Evolutionary conservation across 2,329 filamentous ascomycete species (phyloP).

Genomic region (Penicillium fuscoglaucum): DNA sequence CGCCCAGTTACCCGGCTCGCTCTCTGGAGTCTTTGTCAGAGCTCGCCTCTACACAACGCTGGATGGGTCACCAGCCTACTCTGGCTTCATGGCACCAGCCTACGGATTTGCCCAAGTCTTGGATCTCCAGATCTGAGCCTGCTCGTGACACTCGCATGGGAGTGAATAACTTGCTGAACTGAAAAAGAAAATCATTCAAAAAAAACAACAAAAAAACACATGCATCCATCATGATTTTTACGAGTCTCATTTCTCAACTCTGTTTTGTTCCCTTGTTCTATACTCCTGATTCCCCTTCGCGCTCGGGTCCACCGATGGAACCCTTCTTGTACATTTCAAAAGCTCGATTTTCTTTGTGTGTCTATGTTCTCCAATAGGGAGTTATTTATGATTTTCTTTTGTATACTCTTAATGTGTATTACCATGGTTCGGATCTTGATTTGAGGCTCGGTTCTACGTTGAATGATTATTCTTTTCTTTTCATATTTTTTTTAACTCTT

Average conservation of each 20-base stretch:
- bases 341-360: conserved; percentile 12
- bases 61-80: conserved; percentile 31
- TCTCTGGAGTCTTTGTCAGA: conserved; percentile 30
- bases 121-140: conserved; percentile 25
- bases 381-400: conserved; percentile 18
- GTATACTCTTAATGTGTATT: conserved; percentile 31
- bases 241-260: conserved; percentile 24
- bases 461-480: conserved; percentile 1
- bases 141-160: conserved; percentile 44
- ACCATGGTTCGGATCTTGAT: conserved; percentile 22
- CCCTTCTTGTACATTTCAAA: conserved; percentile 25
- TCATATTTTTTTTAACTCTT: background rate
- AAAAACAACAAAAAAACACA: background rate
- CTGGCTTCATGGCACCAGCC: conserved; percentile 31
- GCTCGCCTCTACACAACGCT: conserved; percentile 27
- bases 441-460: background rate
- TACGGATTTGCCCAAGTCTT: conserved; percentile 29
- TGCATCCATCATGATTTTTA: conserved; percentile 17
- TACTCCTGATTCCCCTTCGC: conserved; percentile 21
- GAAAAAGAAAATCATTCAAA: conserved; percentile 12
- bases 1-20: conserved; percentile 21
- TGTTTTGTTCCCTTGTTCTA: conserved; percentile 15
- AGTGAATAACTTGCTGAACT: conserved; percentile 42
- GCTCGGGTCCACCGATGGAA: conserved; percentile 3
- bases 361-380: conserved; percentile 6